Evolutionary conservation across 1,139 yeast species (phyloP), one percentile per base, ranked within the genome.

Genomic region (Hanseniaspora gamundiae): DNA sequence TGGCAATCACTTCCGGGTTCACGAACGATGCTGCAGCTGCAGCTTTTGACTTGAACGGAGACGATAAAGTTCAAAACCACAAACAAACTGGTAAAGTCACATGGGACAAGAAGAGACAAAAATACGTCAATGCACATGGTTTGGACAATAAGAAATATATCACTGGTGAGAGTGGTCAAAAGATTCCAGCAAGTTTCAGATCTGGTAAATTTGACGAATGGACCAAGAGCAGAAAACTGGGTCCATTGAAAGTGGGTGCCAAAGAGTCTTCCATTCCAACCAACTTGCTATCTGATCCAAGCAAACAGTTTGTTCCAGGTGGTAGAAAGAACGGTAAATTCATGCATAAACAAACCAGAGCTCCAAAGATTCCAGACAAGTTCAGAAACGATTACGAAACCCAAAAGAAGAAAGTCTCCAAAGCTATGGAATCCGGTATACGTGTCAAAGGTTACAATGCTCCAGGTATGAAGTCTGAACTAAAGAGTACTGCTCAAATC

Each of bases 61-160:
- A 91, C 56, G 98, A 85, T 55, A 77, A 76, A 52, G 66, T 71
- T 40, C 78, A 72, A 57, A 72, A 66, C 24, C 79, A 78, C 52
- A 74, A 74, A 48, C 78, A 75, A 54, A 73, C 76, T 35, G 91
- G 84, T 52, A 78, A 82, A 40, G 80, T 80, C 74, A 74, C 76
- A 60, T 93, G 98, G 98, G 97, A 91, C 66, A 83, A 77, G 64
- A 87, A 87, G 74, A 82, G 85, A 63, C 94, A 94, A 54, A 87
- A 87, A 53, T 91, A 85, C 62, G 74, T 88, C 58, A 86, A 87
- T 59, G 71, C 85, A 17, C 79, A 76, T 54, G 84, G 93, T 47
- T 74, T 82, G 22, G 91, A 84, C 57, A 61, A 61, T 41, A 77
- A 80, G 61, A 88, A 85, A 65, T 91, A 73, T 62, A 91, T 93